These are phyloP conservation scores for Orbilia oligospora DNA, from an alignment of 2,329 filamentous ascomycete species.

Conservation along the genomic window DNA sequence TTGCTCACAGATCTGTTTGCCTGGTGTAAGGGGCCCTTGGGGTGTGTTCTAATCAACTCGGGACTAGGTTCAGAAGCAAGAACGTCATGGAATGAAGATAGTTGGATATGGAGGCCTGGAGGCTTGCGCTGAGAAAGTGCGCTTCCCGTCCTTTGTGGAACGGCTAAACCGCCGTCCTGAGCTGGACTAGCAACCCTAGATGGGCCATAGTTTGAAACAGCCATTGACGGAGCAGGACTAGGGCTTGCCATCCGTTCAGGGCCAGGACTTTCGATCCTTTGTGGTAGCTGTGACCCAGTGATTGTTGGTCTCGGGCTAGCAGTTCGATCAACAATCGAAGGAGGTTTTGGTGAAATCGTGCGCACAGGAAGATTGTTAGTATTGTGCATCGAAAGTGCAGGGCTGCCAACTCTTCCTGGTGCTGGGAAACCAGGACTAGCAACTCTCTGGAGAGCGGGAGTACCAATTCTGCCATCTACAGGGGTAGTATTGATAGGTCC, in stretches of 20 bases:
- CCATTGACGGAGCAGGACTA: slow-evolving; percentile 55
- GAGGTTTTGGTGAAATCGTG: slow-evolving; percentile 51
- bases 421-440: slow-evolving; percentile 51
- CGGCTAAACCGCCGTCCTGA: slow-evolving; percentile 44
- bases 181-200: slow-evolving; percentile 55
- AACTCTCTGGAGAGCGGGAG: slow-evolving; percentile 52
- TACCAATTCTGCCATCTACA: slow-evolving; percentile 53
- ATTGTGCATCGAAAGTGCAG: slow-evolving; percentile 44
- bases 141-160: slow-evolving; percentile 54
- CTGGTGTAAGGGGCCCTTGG: slow-evolving; percentile 49
- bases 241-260: slow-evolving; percentile 55
- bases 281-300: slow-evolving; percentile 27
- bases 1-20: slow-evolving; percentile 59
- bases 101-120: slow-evolving; percentile 55
- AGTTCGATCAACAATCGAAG: slow-evolving; percentile 43
- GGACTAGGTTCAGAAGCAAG: slow-evolving; percentile 56
- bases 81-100: slow-evolving; percentile 59
- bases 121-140: slow-evolving; percentile 59
- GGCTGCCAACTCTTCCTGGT: slow-evolving; percentile 56
- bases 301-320: slow-evolving; percentile 39
- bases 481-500: slow-evolving; percentile 60
- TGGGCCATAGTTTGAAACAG: slow-evolving; percentile 41
- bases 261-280: slow-evolving; percentile 52
- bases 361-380: slow-evolving; percentile 36
- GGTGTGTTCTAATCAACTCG: slow-evolving; percentile 42